Base-by-base conservation (phyloP, 1,284 basidiomycete species). In the Sporisorium iseilematis-ciliati region DNA sequence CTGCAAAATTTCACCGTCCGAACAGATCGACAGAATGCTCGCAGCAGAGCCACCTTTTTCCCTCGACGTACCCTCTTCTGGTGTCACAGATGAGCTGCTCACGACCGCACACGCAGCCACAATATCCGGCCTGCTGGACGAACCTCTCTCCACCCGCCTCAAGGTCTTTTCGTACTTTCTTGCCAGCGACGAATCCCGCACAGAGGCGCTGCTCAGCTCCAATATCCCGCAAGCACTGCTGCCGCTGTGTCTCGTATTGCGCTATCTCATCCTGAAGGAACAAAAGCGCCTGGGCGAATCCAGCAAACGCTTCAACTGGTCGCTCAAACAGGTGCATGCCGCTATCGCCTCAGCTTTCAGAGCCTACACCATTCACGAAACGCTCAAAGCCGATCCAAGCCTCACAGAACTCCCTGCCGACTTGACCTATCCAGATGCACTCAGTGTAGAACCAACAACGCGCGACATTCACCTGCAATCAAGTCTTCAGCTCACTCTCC, bases 221-320 rank as follows among this genome's bases (percentile, higher is more conserved):
- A 18, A 7, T 6, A 63, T 75, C 7, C 72, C 72, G 8, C 46
- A 43, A 21, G 35, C 72, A 11, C 52, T 75, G 3, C 54, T 65
- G 25, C 72, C 63, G 1, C 48, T 69, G n/a, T 75, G 72, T 45
- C 66, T 75, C 20, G 72, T 75, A 3, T 57, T 77, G 0, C 62
- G 75, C n/a, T 77, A 73, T 29, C 60, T 77, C 14, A 57, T 77
- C 50, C 41, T 70, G 16, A 69, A 65, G 20, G 75, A 77, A 40
- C 63, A 63, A 14, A 41, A 54, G 3, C 45, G 75, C 1, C 50
- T 77, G 0, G 75, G 75, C n/a, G 75, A 77, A 31, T 73, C 70
- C 10, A 71, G 57, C 25, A 33, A 29, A 12, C 62, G 65, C 29
- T 73, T 68, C 59, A 77, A 77, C 35, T 77, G 69, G 70, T 73